Percentiles rank a stretch among this genome's conserved stretches.
Evolutionary conservation across 2,329 filamentous ascomycete genomes (phyloP).

Genomic region (Penicillium sp.): DNA sequence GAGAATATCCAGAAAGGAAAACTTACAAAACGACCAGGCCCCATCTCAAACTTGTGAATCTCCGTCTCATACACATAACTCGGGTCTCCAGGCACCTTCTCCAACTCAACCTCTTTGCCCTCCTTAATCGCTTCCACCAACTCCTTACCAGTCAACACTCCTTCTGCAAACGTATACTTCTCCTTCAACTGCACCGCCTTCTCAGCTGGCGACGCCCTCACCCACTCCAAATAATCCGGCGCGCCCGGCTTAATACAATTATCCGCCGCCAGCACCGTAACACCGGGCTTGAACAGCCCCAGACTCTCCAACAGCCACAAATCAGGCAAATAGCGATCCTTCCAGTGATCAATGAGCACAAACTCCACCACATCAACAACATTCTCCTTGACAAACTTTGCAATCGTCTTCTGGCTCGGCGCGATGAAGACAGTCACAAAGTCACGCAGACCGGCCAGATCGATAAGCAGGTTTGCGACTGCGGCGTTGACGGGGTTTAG

Average conservation of each 20-base stretch:
- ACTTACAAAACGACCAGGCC: conserved; percentile 5
- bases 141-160: conserved; percentile 30
- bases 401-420: conserved; percentile 62
- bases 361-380: conserved; percentile 61
- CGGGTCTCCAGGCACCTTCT: conserved; percentile 52
- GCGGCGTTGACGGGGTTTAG: conserved; percentile 69
- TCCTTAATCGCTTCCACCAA: conserved; percentile 26
- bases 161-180: conserved; percentile 56
- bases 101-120: conserved; percentile 23
- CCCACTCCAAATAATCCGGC: conserved; percentile 10
- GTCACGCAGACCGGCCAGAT: conserved; percentile 68
- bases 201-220: neutral
- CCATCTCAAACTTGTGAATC: conserved; percentile 27
- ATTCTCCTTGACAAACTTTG: conserved; percentile 54
- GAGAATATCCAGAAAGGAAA: neutral
- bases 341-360: conserved; percentile 77
- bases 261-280: conserved; percentile 44
- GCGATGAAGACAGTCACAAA: conserved; percentile 69
- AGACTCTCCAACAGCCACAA: conserved; percentile 73
- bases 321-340: conserved; percentile 70
- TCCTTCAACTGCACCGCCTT: conserved; percentile 30
- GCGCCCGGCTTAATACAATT: conserved; percentile 42
- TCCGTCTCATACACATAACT: conserved; percentile 63
- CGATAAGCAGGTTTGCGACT: conserved; percentile 64
- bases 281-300: conserved; percentile 55